Evolutionary conservation across 208 protist genomes (phyloP).

Genomic region (Trypanosoma boissoni): DNA sequence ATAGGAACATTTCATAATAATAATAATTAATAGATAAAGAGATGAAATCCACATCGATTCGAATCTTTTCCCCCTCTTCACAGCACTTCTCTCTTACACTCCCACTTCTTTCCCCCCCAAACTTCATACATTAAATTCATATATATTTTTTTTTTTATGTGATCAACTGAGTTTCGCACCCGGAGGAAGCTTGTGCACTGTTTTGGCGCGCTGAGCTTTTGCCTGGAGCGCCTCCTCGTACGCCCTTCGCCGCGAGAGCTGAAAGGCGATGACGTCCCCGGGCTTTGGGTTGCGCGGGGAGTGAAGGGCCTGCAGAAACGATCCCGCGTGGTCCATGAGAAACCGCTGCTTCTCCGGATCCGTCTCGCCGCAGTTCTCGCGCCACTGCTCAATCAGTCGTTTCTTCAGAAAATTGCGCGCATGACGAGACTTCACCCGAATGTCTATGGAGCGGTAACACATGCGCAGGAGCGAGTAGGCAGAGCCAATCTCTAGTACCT

Average conservation of each 20-base stretch:
- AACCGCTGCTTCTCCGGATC: slow-evolving; percentile 84
- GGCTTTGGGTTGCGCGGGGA: slow-evolving; percentile 73
- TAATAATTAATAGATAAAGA: too few species aligned
- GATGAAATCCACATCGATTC: too few species aligned
- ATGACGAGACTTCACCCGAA: slow-evolving; percentile 82
- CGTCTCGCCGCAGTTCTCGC: slow-evolving; percentile 57
- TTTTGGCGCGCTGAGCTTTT: slow-evolving; percentile 46
- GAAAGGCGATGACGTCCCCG: slow-evolving; percentile 56
- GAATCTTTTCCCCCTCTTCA: too few species aligned
- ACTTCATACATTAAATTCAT: background rate
- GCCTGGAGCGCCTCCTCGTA: slow-evolving; percentile 61
- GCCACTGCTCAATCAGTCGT: slow-evolving; percentile 78
- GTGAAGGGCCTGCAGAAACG: slow-evolving; percentile 85
- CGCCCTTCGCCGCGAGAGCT: slow-evolving; percentile 73
- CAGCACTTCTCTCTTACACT: background rate
- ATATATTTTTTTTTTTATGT: slow-evolving; percentile 6
- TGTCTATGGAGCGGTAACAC: slow-evolving; percentile 91
- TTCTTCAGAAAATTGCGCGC: slow-evolving; percentile 83
- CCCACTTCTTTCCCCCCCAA: background rate
- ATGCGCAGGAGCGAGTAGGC: slow-evolving; percentile 81
- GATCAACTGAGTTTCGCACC: slow-evolving; percentile 37
- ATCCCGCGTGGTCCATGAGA: slow-evolving; percentile 86
- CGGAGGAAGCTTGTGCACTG: slow-evolving; percentile 32
- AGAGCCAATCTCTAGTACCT: slow-evolving; percentile 77
- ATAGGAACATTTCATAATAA: too few species aligned